phyloP scores from a whole-genome alignment of 2,329 filamentous ascomycete species.

The Cladosporium sp. region DNA sequence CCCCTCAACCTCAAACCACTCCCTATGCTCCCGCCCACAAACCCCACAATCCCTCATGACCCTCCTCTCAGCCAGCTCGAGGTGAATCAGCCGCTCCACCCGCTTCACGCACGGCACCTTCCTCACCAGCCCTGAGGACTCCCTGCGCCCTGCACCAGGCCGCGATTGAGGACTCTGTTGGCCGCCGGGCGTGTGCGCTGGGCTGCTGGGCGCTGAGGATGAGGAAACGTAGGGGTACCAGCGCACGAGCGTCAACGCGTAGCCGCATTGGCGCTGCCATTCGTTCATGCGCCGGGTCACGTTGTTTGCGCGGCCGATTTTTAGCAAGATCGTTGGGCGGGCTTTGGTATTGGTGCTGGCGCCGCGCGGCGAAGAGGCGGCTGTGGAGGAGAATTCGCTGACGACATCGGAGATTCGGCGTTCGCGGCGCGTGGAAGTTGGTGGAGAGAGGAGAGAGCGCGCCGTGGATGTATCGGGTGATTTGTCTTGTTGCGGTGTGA shows the following conservation, averaged over 20 bases:
- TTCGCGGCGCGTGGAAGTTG: slow-evolving; percentile 14
- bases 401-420: slow-evolving; percentile 29
- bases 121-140: slow-evolving; percentile 32
- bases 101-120: slow-evolving; percentile 82
- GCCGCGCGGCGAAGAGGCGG: neutral
- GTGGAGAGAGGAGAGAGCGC: slow-evolving; percentile 26
- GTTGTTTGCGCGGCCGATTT: slow-evolving; percentile 66
- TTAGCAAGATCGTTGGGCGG: slow-evolving; percentile 59
- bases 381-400: slow-evolving; percentile 27
- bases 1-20: slow-evolving; percentile 92
- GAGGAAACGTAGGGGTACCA: slow-evolving; percentile 74
- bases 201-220: slow-evolving; percentile 12
- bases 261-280: slow-evolving; percentile 89
- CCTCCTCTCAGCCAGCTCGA: slow-evolving; percentile 64
- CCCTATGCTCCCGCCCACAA: slow-evolving; percentile 79
- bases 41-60: slow-evolving; percentile 61
- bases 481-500: slow-evolving; percentile 60
- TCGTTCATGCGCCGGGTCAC: slow-evolving; percentile 87
- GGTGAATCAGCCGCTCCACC: slow-evolving; percentile 82
- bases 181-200: slow-evolving; percentile 5
- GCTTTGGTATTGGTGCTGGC: neutral
- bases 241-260: slow-evolving; percentile 77
- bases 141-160: slow-evolving; percentile 17
- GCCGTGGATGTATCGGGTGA: slow-evolving; percentile 42
- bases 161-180: slow-evolving; percentile 14